Base-by-base conservation (phyloP, 129 eudicot genomes). In the Silybum marianum region DNA sequence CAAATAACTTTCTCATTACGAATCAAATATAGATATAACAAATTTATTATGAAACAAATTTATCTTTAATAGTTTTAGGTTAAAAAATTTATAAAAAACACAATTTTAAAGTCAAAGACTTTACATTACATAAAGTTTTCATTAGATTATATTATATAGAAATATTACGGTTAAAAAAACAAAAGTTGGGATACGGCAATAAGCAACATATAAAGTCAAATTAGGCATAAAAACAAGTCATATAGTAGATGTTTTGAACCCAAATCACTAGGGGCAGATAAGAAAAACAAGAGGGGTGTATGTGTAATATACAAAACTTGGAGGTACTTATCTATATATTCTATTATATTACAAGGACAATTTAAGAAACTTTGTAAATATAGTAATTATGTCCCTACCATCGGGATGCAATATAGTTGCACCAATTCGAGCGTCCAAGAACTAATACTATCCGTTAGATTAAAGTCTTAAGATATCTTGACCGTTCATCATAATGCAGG, bases 351-450 rank as follows among this genome's bases (percentile, higher is more conserved):
- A 42, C 71, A 84, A 75, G 76, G 66, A 58, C 80, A 76, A 13
- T 72, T 34, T 18, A 77, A 7, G 72, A 80, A 39, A 38, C 23
- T 44, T 26, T 42, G 5, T 18, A 76, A 84, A 65, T 82, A 65
- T 82, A 26, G 38, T 90, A 82, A 74, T 83, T 79, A 69, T 60
- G 48, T 65, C 88, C 88, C 80, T 1, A 54, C n/a, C 24, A 18
- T 36, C 23, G 66, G 21, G 23, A 58, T 58, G 66, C 66, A 58
- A 18, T 18, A 16, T 22, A 42, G 12, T 62, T 19, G 72, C 73
- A 80, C 65, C 66, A 73, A 81, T 65, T 73, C 62, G 2, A 21
- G 23, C 60, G 7, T 21, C 62, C 30, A 73, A 19, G n/a, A 73
- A 44, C 54, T 28, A 54, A 77, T 18, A 24, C 62, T 16, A 11